Base-by-base conservation (phyloP, 768 basidiomycete species). In the Boletus rubescentipes region DNA sequence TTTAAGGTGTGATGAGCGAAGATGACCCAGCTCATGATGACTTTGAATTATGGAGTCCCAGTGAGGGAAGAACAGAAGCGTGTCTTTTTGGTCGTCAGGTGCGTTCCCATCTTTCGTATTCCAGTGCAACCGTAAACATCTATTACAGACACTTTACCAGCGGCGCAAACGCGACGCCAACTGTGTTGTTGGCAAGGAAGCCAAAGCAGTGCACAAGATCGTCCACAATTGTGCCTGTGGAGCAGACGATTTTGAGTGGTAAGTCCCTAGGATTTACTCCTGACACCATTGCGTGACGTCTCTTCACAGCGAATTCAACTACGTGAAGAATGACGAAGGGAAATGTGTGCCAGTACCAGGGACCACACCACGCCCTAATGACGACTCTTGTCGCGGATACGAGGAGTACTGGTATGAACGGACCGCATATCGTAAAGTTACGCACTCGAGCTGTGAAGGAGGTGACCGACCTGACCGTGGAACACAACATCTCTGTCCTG, bases 31-130 rank as follows among this genome's bases (percentile, higher is more conserved):
- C 78, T 16, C 74, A 86, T 36, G 95, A 98, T 65, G 97, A 99
- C 73, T 98, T 98, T 66, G 95, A 98, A 67, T 73, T 97, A 2
- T 98, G 97, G 97, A 93, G 89, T 66, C 97, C 96, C 0, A 91
- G 90, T 53, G 89, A 95, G 65, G 86, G 85, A 42, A 83, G 97
- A n/a, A 74, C 80, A 32, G 94, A 98, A 65, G 75, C 76, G 9
- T 99, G 97, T 72, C 73, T 98, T 26, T 99, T 98, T 60, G 97
- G 97, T 20, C 82, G 89, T 54, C 90, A 92, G 81, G 93, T 91
- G 47, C 37, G 73, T 54, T 7, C 14, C 26, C 20, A 4, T 20
- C 20, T 18, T 32, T 9, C 34, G n/a, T 49, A 16, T 32, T 46
- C 20, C 34, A 18, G 16, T 54, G 40, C n/a, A 29, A 31, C 23